phyloP scores from a whole-genome alignment of 1,284 basidiomycete genomes.

The Cystobasidium pallidum region DNA sequence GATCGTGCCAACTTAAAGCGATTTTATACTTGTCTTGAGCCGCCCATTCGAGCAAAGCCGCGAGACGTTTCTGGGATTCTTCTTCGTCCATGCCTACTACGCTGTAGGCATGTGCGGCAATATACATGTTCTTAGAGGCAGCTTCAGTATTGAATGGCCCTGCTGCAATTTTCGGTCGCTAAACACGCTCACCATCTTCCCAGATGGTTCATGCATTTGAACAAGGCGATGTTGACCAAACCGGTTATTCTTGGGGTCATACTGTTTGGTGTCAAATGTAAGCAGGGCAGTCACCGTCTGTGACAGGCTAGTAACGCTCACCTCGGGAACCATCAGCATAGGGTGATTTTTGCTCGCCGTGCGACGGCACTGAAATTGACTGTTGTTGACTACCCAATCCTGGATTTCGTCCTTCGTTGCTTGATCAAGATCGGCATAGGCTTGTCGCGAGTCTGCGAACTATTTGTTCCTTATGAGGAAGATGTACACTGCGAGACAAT shows the following conservation, averaged over 20 bases:
- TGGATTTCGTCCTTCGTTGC: conserved; percentile 3
- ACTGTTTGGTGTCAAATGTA: not conserved
- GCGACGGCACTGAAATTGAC: not conserved
- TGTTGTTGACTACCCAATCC: conserved; percentile 10
- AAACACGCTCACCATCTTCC: not conserved
- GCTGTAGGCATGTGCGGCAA: not conserved
- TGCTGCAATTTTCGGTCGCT: not conserved
- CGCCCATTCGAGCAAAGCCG: not conserved
- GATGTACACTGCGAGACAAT: no score
- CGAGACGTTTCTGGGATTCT: not conserved
- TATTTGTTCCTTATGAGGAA: not conserved
- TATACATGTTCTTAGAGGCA: not conserved
- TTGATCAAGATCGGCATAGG: conserved; percentile 3
- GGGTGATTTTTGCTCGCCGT: not conserved
- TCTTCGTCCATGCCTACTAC: conserved; percentile 7
- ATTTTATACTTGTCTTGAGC: not conserved
- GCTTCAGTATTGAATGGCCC: no score
- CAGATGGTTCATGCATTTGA: conserved; percentile 3
- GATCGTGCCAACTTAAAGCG: not conserved
- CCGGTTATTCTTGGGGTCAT: conserved; percentile 7
- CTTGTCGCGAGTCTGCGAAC: conserved; percentile 11
- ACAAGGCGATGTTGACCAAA: conserved; percentile 11
- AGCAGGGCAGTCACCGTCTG: not conserved
- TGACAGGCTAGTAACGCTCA: not conserved
- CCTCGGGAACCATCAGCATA: conserved; percentile 5